Percentiles rank a stretch among this genome's conserved stretches.
Evolutionary conservation across 2,329 filamentous ascomycete species (phyloP).

Genomic region (Fusarium pseudoanthophilum): DNA sequence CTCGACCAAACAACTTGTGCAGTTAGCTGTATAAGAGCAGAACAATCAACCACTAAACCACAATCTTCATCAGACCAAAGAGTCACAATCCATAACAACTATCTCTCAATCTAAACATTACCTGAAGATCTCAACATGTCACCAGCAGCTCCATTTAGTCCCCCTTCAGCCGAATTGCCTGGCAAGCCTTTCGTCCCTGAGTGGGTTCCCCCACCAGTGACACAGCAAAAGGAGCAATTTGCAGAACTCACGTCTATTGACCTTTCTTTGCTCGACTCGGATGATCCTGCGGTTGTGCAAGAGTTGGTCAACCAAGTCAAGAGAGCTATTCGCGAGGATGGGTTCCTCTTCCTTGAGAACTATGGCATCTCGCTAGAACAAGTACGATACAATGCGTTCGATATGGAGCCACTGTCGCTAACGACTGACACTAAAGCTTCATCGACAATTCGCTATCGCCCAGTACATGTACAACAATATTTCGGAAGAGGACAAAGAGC

Average conservation of each 20-base stretch:
- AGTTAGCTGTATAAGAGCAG: conserved; percentile 16
- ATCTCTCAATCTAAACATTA: not conserved
- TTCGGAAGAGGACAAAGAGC: conserved; percentile 59
- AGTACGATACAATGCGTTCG: conserved; percentile 19
- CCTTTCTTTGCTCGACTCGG: conserved; percentile 56
- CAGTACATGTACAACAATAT: conserved; percentile 63
- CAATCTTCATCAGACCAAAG: not conserved
- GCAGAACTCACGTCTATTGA: conserved; percentile 56
- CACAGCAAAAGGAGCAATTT: conserved; percentile 56
- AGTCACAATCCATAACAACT: not conserved
- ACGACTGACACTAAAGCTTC: conserved; percentile 48
- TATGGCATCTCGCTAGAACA: conserved; percentile 60
- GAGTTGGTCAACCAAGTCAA: conserved; percentile 56
- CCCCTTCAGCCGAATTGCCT: conserved; percentile 50
- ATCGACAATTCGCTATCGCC: conserved; percentile 61
- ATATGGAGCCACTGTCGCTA: not conserved
- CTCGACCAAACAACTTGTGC: not conserved
- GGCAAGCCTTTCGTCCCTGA: conserved; percentile 55
- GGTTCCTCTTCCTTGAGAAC: conserved; percentile 60
- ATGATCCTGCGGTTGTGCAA: conserved; percentile 55
- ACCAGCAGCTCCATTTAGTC: conserved; percentile 53
- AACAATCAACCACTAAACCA: conserved; percentile 1
- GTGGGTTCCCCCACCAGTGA: conserved; percentile 58
- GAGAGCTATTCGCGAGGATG: conserved; percentile 55
- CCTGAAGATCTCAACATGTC: conserved; percentile 27